Evolutionary conservation across 208 protist species (phyloP).

Genomic region (Zelonia costaricensis): DNA sequence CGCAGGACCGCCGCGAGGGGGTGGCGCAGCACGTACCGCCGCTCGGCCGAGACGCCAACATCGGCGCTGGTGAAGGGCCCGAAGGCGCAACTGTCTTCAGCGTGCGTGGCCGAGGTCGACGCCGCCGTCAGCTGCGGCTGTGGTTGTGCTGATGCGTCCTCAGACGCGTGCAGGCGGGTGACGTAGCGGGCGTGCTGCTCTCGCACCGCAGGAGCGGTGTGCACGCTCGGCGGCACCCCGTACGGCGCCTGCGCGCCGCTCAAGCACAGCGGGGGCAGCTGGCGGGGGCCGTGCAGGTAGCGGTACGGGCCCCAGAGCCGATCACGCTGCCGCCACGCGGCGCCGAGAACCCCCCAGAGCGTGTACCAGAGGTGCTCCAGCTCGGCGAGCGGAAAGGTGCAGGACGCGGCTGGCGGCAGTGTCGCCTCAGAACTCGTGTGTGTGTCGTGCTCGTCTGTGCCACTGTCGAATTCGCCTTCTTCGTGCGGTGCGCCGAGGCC

Average conservation of each 20-base stretch:
- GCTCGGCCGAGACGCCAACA: constrained; percentile 44
- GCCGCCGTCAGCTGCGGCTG: no score
- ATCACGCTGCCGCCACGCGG: constrained; percentile 71
- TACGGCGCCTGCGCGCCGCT: constrained; percentile 11
- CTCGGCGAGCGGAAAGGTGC: constrained; percentile 16
- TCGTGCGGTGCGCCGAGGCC: no score
- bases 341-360: constrained; percentile 61
- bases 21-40: constrained; percentile 49
- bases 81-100: constrained; percentile 60
- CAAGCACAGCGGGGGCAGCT: constrained; percentile 13
- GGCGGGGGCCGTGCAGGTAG: constrained; percentile 22
- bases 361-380: constrained; percentile 50
- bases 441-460: background rate
- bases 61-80: constrained; percentile 61
- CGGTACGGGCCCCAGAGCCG: constrained; percentile 58
- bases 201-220: constrained; percentile 18
- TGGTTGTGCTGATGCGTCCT: no score
- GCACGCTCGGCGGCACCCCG: constrained; percentile 16
- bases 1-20: constrained; percentile 52
- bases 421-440: background rate
- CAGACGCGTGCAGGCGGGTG: constrained; percentile 1
- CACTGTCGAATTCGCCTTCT: no score
- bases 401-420: background rate
- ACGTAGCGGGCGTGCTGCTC: constrained; percentile 18
- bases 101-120: no score